Base-by-base conservation (phyloP, 2,329 filamentous ascomycete species). In the Juglanconis oblonga region DNA sequence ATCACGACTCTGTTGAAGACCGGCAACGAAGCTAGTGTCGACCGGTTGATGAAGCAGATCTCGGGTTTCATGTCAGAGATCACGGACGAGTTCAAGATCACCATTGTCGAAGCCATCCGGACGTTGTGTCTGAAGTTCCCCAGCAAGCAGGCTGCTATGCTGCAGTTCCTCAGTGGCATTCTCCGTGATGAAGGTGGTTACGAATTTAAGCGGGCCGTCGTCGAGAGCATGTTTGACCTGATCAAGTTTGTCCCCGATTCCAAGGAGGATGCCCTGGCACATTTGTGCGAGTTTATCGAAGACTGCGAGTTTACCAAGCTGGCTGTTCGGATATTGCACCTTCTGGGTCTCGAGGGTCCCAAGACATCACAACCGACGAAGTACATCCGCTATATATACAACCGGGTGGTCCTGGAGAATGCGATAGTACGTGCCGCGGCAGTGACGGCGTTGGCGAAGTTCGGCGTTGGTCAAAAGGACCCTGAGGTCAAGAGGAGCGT, bases 361-460 rank as follows among this genome's bases (percentile, higher is more conserved):
- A 96, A 95, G 79, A 97, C 94, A 3, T 88, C 91, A 14, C 91
- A 97, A 69, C 95, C 95, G 0, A 98, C 95, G 59, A 98, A 99
- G 82, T 99, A 97, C 74, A 97, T 99, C 68, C 91, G 95, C 60
- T 99, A 98, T 76, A 99, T 99, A 72, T 99, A 99, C 81, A 99
- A 99, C 79, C 87, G 95, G 62, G 94, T 99, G 29, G 95, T 99
- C 14, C 79, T 99, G 55, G 95, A 99, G 77, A 99, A 99, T 72
- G 92, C 95, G 45, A 92, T 97, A 64, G 93, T 99, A 24, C 86
- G 95, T 67, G 95, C 95, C 52, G 93, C 95, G 9, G 95, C 95
- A 55, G 96, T 98, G 31, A 98, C 95, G 31, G 95, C 95, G 3
- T 78, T 99, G 64, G 92, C 94, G 69, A 99, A 98, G 76, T 99